Percentiles rank a stretch among this genome's conserved stretches.
These are phyloP conservation scores for Cladosporium sp. DNA, from an alignment of 2,329 filamentous ascomycete genomes.

Conservation along the genomic window DNA sequence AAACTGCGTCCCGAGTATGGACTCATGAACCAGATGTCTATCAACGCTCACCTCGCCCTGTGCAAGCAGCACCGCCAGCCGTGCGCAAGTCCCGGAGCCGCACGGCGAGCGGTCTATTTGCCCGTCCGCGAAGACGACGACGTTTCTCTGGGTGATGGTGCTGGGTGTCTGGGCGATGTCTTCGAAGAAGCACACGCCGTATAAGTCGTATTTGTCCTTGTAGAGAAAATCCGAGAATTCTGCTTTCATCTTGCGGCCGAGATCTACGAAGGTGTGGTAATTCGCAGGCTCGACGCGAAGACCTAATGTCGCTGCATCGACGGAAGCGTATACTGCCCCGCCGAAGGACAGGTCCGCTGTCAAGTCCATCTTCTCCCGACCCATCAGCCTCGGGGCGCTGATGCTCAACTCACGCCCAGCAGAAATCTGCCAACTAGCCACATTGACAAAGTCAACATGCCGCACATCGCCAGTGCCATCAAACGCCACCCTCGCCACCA, in stretches of 20 bases:
- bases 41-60: background rate
- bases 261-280: slow-evolving; percentile 19
- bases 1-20: slow-evolving; percentile 6
- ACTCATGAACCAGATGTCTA: background rate
- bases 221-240: background rate
- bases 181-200: slow-evolving; percentile 24
- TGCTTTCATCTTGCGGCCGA: slow-evolving; percentile 20
- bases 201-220: slow-evolving; percentile 17
- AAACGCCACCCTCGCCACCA: slow-evolving; percentile 14
- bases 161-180: background rate
- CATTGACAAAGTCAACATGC: slow-evolving; percentile 25
- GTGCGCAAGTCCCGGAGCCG: slow-evolving; percentile 37
- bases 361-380: background rate
- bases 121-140: slow-evolving; percentile 42
- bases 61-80: slow-evolving; percentile 31
- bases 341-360: slow-evolving; percentile 21
- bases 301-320: slow-evolving; percentile 13
- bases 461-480: slow-evolving; percentile 6
- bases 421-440: slow-evolving; percentile 20
- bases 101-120: slow-evolving; percentile 50
- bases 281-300: slow-evolving; percentile 14
- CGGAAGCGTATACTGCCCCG: slow-evolving; percentile 21
- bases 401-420: background rate
- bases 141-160: slow-evolving; percentile 21
- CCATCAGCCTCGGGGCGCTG: background rate